Base-by-base conservation (phyloP, 345 rosid genomes). In the Stellera chamaejasme region DNA sequence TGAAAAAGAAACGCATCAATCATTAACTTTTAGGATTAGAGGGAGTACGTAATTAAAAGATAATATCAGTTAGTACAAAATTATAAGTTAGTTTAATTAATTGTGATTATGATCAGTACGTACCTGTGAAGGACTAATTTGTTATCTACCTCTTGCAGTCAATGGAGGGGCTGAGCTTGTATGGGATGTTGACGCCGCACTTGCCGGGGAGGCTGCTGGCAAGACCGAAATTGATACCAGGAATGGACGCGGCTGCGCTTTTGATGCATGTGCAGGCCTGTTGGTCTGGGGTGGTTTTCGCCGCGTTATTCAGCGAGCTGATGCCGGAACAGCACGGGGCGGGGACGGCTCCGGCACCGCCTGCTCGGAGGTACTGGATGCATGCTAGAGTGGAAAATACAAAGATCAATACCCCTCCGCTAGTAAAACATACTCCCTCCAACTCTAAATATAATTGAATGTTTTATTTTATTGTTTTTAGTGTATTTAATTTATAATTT, bases 141-240 rank as follows among this genome's bases (percentile, higher is more conserved):
- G 23, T 19, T 19, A 19, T 0, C 1, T 57, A 79, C 80, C 5
- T 56, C 47, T n/a, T n/a, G 71, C 84, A 79, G 72, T 76, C 26
- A 16, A 67, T 64, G 67, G 16, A 19, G 45, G 66, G 55, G 76
- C 80, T 73, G 60, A 79, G 63, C 64, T 57, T 52, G 76, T 75
- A 79, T 14, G 78, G 76, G n/a, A 75, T 51, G 41, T 1, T 59
- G 62, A 75, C 65, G 1, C 76, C 72, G 13, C 84, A 79, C 52
- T 55, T 55, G 16, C 65, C 41, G 0, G 84, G 78, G 48, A 73
- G 75, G 14, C 43, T 27, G 12, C 62, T 47, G 14, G 62, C 80
- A 13, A 45, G n/a, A 39, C 41, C 7, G 11, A 10, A 8, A 50
- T 62, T 66, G 50, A 79, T 0, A 2, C 69, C 75, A 0, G 44